Base-by-base conservation (phyloP, 768 basidiomycete genomes). In the Leccinum boreale region DNA sequence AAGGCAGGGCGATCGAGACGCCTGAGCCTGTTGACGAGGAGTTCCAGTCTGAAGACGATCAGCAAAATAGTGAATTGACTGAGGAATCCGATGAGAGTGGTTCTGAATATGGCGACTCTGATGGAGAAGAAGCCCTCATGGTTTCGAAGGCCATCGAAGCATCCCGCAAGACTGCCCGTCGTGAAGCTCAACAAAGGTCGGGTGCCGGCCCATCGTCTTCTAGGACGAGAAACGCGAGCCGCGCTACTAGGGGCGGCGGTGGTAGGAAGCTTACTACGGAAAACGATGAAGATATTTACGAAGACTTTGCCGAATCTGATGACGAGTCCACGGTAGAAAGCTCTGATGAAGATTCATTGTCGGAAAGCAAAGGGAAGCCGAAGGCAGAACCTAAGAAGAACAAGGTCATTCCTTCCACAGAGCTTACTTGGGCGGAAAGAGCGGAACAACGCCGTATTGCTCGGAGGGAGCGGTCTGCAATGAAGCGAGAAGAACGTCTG, bases 21-120 rank as follows among this genome's bases (percentile, higher is more conserved):
- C 66, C 72, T 48, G 72, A 71, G 39, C 68, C 62, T 17, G 60
- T 60, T 11, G 60, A 66, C n/a, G 75, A 77, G 3, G 71, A 65
- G 2, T 53, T 57, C 7, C 33, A 67, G 23, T 66, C 74, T 36
- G 75, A 79, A 19, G 71, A 73, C 45, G 77, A 73, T 19, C 64
- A 75, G 39, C 78, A 78, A 39, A 77, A 74, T 58, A 72, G 75
- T 49, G 78, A 78, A 45, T 62, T 70, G 21, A 49, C 79, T 26
- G 74, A 77, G 11, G 85, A 87, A 57, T 84, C 80, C 17, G 80
- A 79, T 29, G 79, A 76, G 54, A 72, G 71, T 58, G 85, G 78
- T 26, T 89, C 88, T 42, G 86, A 87, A 56, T 89, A 86, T 61
- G 74, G 81, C 10, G 42, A 42, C 42, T 76, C 76, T 24, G 47